Percentiles rank a stretch among this genome's conserved stretches.
Evolutionary conservation across 306 rosid species (phyloP).

Genomic region (Alnus glutinosa): DNA sequence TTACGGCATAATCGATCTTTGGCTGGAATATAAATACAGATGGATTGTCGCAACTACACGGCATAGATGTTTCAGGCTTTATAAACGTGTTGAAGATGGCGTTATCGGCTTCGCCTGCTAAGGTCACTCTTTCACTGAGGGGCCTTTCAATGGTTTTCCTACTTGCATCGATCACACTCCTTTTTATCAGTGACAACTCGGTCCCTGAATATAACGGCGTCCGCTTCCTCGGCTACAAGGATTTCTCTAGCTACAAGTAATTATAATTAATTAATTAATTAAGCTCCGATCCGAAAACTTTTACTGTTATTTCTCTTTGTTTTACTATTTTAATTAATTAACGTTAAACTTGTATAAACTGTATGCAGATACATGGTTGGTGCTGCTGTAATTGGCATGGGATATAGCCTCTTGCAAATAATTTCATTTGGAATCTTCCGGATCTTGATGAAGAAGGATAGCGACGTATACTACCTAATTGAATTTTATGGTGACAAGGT

Average conservation of each 20-base stretch:
- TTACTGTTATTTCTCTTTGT: background rate
- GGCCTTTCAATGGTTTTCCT: background rate
- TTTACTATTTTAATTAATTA: background rate
- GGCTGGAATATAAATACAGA: too few relatives aligned
- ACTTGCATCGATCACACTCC: background rate
- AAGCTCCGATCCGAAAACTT: too few relatives aligned
- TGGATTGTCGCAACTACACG: too few relatives aligned
- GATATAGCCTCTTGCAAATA: background rate
- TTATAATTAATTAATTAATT: too few relatives aligned
- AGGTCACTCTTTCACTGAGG: background rate
- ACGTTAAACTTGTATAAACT: background rate
- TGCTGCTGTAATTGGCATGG: background rate
- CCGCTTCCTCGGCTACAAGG: background rate
- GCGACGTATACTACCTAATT: background rate
- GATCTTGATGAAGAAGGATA: background rate
- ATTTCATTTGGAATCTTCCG: background rate
- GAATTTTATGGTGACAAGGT: slow-evolving; percentile 3
- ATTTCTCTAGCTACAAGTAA: background rate
- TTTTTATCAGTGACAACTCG: background rate
- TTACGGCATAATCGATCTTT: too few relatives aligned
- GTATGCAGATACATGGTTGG: background rate
- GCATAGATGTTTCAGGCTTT: too few relatives aligned
- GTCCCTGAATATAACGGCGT: fast-evolving
- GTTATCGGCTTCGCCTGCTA: background rate
- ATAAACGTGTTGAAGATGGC: too few relatives aligned